Evolutionary conservation across 139 green algal species (phyloP).

Genomic region (Coelastrella sp.): DNA sequence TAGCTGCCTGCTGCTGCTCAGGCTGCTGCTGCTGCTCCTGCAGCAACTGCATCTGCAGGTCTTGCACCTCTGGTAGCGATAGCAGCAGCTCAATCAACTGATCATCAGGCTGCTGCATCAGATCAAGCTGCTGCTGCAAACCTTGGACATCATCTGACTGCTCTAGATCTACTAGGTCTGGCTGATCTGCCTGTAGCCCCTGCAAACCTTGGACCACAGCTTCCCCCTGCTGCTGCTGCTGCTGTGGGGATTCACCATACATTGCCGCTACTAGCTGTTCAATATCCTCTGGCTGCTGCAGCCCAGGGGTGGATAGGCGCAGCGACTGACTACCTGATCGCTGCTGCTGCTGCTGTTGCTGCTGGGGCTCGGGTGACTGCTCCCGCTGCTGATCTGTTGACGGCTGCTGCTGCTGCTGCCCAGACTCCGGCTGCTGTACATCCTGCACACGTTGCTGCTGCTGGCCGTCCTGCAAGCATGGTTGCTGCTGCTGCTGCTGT

Average conservation of each 20-base stretch:
- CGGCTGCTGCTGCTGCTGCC: not conserved
- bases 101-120: slow-evolving; percentile 6
- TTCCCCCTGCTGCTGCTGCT: slow-evolving; percentile 22
- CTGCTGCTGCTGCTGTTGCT: slow-evolving; percentile 16
- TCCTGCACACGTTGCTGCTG: slow-evolving; percentile 14
- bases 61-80: not conserved
- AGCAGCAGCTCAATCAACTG: slow-evolving; percentile 1
- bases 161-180: too few species aligned
- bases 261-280: not conserved
- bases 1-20: not conserved
- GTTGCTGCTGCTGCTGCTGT: slow-evolving; percentile 28
- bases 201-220: not conserved
- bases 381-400: not conserved
- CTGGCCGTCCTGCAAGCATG: not conserved
- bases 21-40: slow-evolving; percentile 12
- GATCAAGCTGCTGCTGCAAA: not conserved
- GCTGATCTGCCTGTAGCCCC: too few species aligned
- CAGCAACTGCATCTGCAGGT: not conserved
- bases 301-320: not conserved
- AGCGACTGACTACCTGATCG: not conserved
- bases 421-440: not conserved
- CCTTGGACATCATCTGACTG: not conserved
- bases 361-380: slow-evolving; percentile 10
- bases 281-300: slow-evolving; percentile 7
- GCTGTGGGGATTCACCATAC: not conserved